These are phyloP conservation scores for Vanderwaltozyma polyspora DNA, from an alignment of 805 yeast genomes.

Conservation along the genomic window DNA sequence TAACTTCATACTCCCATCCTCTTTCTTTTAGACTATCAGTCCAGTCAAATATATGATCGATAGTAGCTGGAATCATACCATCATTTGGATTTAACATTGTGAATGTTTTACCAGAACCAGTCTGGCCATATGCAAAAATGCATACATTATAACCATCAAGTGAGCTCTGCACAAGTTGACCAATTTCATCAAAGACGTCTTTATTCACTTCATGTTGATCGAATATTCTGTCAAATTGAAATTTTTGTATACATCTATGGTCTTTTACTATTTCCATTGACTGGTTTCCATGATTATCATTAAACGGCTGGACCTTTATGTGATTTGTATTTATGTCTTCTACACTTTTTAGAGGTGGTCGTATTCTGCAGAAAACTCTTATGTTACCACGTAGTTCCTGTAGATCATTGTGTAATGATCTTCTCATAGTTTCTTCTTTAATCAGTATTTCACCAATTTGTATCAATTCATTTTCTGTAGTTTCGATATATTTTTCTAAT, in stretches of 20 bases:
- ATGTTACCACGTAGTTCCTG: constrained; percentile 90
- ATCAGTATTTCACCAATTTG: constrained; percentile 30
- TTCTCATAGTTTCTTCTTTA: constrained; percentile 38
- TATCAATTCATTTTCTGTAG: constrained; percentile 24
- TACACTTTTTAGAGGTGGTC: constrained; percentile 38
- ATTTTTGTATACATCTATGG: constrained; percentile 18
- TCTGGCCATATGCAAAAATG: constrained; percentile 94
- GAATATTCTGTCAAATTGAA: constrained; percentile 74
- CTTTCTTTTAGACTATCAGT: constrained; percentile 36
- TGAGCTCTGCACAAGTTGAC: constrained; percentile 77
- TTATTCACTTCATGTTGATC: constrained; percentile 40
- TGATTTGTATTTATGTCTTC: constrained; percentile 20
- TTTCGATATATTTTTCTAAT: constrained; percentile 17
- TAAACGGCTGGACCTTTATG: constrained; percentile 23
- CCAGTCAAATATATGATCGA: constrained; percentile 57
- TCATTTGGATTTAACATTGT: constrained; percentile 68
- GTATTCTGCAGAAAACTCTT: constrained; percentile 76
- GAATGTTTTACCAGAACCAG: constrained; percentile 88
- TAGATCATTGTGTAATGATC: constrained; percentile 57
- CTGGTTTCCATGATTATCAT: constrained; percentile 21
- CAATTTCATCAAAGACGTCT: constrained; percentile 71
- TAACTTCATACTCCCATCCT: constrained; percentile 54
- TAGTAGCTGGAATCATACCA: constrained; percentile 78
- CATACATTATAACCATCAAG: constrained; percentile 87
- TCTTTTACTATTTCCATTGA: constrained; percentile 14